Evolutionary conservation across 352 stramenopile species (phyloP).

Genomic region (Globisporangium cederbergense): DNA sequence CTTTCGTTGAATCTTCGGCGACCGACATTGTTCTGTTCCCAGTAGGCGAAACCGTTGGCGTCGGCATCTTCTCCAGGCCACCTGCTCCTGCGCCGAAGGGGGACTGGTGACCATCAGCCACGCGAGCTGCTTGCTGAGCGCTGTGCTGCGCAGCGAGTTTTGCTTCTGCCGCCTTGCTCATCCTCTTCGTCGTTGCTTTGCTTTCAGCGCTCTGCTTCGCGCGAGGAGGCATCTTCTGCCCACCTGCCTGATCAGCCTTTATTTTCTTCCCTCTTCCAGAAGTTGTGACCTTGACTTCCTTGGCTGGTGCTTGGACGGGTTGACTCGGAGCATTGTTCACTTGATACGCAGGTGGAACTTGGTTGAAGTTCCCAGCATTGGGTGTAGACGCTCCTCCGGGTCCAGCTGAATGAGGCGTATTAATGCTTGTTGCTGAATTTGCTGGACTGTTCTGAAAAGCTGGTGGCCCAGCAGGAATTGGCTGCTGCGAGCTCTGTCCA

Average conservation of each 20-base stretch:
- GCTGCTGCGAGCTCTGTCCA: conserved; percentile 11
- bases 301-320: neutral
- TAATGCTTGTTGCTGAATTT: conserved; percentile 1
- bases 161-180: conserved; percentile 13
- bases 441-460: conserved; percentile 6
- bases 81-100: conserved; percentile 9
- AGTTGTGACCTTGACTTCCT: neutral
- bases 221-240: conserved; percentile 14
- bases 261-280: conserved; percentile 15
- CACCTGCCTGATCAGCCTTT: conserved; percentile 7
- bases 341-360: conserved; percentile 3
- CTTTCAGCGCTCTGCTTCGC: conserved; percentile 6
- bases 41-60: conserved; percentile 17
- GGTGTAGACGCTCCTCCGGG: neutral
- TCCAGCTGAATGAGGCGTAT: neutral
- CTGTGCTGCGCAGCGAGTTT: conserved; percentile 13
- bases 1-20: conserved; percentile 12
- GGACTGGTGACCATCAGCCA: conserved; percentile 16
- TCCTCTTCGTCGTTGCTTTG: conserved; percentile 13
- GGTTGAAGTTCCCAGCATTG: neutral
- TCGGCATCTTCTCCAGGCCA: conserved; percentile 18
- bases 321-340: neutral
- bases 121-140: conserved; percentile 5
- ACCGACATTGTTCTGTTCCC: conserved; percentile 10
- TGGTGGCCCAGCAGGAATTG: conserved; percentile 5